These are phyloP conservation scores for Metarhizium guizhouense DNA, from an alignment of 2,329 filamentous ascomycete species.

Conservation along the genomic window DNA sequence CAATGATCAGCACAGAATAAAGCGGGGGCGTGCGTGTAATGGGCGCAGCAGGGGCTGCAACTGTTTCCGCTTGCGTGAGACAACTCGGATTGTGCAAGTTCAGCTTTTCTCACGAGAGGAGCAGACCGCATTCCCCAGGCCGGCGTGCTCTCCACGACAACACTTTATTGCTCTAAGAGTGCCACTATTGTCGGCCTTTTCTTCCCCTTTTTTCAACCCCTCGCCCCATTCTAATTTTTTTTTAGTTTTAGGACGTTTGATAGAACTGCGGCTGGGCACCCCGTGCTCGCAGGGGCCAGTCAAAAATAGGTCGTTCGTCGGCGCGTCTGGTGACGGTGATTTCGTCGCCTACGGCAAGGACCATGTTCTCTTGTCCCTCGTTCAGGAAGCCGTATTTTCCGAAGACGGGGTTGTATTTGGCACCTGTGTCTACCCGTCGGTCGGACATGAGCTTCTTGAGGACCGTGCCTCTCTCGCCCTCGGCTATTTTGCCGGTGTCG, in stretches of 20 bases:
- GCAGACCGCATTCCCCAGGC: background rate
- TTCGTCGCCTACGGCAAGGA: slow-evolving; percentile 46
- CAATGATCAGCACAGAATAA: background rate
- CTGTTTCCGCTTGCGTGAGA: background rate
- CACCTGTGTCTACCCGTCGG: slow-evolving; percentile 59
- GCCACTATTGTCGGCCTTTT: background rate
- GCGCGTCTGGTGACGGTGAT: slow-evolving; percentile 42
- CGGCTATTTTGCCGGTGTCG: slow-evolving; percentile 48
- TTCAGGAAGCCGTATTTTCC: slow-evolving; percentile 60
- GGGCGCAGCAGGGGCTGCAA: background rate
- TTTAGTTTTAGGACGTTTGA: slow-evolving; percentile 2
- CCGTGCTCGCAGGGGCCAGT: slow-evolving; percentile 32
- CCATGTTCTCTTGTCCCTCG: slow-evolving; percentile 13
- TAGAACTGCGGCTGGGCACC: slow-evolving; percentile 17
- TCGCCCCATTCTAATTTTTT: background rate
- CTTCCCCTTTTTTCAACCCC: background rate
- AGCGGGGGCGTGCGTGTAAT: background rate
- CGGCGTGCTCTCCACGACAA: no score
- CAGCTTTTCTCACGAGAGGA: background rate
- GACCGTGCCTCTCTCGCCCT: slow-evolving; percentile 48
- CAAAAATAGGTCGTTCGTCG: slow-evolving; percentile 42
- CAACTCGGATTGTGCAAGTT: background rate
- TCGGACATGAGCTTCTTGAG: slow-evolving; percentile 64
- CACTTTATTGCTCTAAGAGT: background rate
- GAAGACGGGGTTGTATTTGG: slow-evolving; percentile 61